Conservation (phyloP, 1,284 basidiomycete genomes). For the Sparassis latifolia region DNA sequence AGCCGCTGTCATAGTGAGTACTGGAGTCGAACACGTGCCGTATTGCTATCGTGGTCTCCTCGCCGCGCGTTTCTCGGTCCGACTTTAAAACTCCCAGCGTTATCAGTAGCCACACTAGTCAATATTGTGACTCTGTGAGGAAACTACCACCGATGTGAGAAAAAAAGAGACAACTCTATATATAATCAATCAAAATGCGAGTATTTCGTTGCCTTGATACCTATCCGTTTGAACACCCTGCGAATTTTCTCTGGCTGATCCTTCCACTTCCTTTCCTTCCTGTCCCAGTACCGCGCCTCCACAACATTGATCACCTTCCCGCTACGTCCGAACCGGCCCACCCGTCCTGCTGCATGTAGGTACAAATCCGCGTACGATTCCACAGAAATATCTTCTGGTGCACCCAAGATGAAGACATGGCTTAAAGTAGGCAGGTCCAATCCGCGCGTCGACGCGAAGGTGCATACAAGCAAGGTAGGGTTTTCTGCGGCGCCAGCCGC, state of each 20-base stretch:
- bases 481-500: constrained; percentile 31
- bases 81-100: too few species aligned
- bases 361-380: constrained; percentile 48
- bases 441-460: constrained; percentile 60
- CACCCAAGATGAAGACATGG: constrained; percentile 68
- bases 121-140: too few species aligned
- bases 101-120: too few species aligned
- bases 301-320: constrained; percentile 62
- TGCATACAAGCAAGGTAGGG: constrained; percentile 62
- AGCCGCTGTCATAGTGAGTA: too few species aligned
- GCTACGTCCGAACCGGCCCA: constrained; percentile 59
- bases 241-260: constrained; percentile 39
- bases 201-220: constrained; percentile 27
- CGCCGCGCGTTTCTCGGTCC: too few species aligned
- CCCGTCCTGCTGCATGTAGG: constrained; percentile 67
- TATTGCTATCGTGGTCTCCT: too few species aligned
- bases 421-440: constrained; percentile 64
- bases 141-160: too few species aligned
- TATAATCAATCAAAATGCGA: constrained; percentile 39
- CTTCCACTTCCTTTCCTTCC: constrained; percentile 21
- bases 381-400: constrained; percentile 35
- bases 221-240: constrained; percentile 41
- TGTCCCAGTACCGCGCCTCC: constrained; percentile 29
- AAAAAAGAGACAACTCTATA: too few species aligned
- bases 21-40: too few species aligned